phyloP scores from a whole-genome alignment of 257 asterid species.

The Ballota nigra region DNA sequence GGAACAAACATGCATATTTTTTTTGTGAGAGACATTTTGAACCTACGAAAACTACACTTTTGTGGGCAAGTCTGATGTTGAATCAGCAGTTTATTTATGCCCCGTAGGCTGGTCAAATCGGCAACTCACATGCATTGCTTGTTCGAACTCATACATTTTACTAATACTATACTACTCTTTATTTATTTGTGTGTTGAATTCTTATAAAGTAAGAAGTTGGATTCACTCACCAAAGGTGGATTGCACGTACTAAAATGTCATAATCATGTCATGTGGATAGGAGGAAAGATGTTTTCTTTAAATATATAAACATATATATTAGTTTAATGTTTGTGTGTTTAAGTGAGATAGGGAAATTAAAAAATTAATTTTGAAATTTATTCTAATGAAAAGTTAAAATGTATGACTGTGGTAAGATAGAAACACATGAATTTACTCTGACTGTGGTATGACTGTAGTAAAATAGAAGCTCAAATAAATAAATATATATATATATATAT shows the following conservation, averaged over 20 bases:
- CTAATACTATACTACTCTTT: not conserved
- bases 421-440: not conserved
- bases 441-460: no score
- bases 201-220: not conserved
- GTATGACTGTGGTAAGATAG: not conserved
- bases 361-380: no score
- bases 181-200: not conserved
- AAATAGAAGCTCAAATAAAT: no score
- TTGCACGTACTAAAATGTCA: constrained; percentile 9
- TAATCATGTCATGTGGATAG: not conserved
- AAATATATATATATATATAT: no score
- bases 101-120: constrained; percentile 16
- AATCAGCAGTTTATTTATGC: not conserved
- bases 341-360: not conserved
- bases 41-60: constrained; percentile 1
- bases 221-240: not conserved
- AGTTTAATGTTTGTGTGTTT: not conserved
- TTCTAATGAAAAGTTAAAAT: not conserved
- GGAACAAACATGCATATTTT: no score
- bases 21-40: not conserved
- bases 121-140: constrained; percentile 20
- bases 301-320: no score
- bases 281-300: not conserved
- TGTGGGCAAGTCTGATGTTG: constrained; percentile 15
- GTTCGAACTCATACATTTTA: not conserved